These are phyloP conservation scores for Selenicereus undatus DNA, from an alignment of 148 eudicot species.

Conservation along the genomic window DNA sequence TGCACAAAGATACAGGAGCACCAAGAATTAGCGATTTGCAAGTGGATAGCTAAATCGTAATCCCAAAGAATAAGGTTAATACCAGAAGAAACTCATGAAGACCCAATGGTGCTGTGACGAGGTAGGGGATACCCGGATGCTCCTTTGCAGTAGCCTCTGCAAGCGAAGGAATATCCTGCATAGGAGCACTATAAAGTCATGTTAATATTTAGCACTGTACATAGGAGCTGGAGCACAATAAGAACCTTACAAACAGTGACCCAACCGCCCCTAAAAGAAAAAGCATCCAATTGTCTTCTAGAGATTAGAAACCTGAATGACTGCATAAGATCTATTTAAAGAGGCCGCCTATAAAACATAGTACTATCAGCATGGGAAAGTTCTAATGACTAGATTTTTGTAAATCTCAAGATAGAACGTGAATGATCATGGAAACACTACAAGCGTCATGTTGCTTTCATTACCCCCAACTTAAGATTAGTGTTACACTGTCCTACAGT, in stretches of 20 bases:
- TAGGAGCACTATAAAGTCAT: slow-evolving; percentile 5
- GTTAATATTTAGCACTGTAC: neutral
- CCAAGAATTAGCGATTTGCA: neutral
- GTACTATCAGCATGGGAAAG: neutral
- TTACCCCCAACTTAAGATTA: neutral
- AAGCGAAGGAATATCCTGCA: slow-evolving; percentile 87
- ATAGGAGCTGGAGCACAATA: neutral
- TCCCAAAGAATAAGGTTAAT: slow-evolving; percentile 14
- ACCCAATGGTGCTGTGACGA: slow-evolving; percentile 95
- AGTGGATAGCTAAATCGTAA: neutral
- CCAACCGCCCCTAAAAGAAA: neutral
- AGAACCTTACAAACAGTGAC: neutral
- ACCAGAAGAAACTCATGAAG: slow-evolving; percentile 84
- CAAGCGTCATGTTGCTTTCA: neutral
- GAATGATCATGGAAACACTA: neutral
- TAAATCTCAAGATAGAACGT: neutral
- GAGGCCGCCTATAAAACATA: neutral
- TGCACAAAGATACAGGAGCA: neutral
- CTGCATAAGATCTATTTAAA: neutral
- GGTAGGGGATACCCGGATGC: slow-evolving; percentile 70
- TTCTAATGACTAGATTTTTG: neutral
- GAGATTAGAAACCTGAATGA: neutral
- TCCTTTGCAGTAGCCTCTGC: slow-evolving; percentile 90
- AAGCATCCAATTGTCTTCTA: neutral
- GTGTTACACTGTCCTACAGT: neutral